phyloP scores from a whole-genome alignment of 768 basidiomycete genomes.

The Megacollybia marginata region DNA sequence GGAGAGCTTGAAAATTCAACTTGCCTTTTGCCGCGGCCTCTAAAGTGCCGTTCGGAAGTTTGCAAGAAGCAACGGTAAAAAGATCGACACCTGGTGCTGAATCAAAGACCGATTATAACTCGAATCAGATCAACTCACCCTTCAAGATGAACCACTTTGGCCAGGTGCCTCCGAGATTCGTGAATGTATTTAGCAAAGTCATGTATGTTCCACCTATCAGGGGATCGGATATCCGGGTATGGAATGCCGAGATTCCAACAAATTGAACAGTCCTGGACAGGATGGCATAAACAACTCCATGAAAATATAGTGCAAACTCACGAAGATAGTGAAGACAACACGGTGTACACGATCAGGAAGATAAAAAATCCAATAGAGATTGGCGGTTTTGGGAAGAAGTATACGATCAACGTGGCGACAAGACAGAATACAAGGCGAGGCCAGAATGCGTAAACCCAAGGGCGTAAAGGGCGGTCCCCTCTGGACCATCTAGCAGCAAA shows the following conservation, averaged over 20 bases:
- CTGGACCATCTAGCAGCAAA: constrained; percentile 87
- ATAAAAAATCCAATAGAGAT: constrained; percentile 72
- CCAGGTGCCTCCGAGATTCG: constrained; percentile 98
- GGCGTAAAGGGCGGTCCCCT: constrained; percentile 70
- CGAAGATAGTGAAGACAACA: constrained; percentile 81
- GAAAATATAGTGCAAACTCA: constrained; percentile 30
- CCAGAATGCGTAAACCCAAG: constrained; percentile 92
- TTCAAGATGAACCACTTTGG: constrained; percentile 95
- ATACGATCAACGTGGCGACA: constrained; percentile 69
- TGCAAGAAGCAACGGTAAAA: constrained; percentile 80
- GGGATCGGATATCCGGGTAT: constrained; percentile 93
- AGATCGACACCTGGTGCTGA: constrained; percentile 65
- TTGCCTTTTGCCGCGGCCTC: constrained; percentile 51
- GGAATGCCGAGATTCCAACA: constrained; percentile 98
- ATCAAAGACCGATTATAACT: constrained; percentile 8
- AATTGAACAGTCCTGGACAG: constrained; percentile 87
- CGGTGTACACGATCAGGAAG: constrained; percentile 73
- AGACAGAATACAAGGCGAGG: constrained; percentile 71
- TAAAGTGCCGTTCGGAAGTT: constrained; percentile 50
- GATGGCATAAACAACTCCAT: constrained; percentile 2
- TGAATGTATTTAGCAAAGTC: constrained; percentile 96
- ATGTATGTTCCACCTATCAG: constrained; percentile 98
- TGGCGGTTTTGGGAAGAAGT: constrained; percentile 76
- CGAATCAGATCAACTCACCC: constrained; percentile 31
- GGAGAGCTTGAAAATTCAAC: constrained; percentile 1